Evolutionary conservation across 257 asterid genomes (phyloP), one percentile per base, ranked within the genome.

Genomic region (Voacanga thouarsii): DNA sequence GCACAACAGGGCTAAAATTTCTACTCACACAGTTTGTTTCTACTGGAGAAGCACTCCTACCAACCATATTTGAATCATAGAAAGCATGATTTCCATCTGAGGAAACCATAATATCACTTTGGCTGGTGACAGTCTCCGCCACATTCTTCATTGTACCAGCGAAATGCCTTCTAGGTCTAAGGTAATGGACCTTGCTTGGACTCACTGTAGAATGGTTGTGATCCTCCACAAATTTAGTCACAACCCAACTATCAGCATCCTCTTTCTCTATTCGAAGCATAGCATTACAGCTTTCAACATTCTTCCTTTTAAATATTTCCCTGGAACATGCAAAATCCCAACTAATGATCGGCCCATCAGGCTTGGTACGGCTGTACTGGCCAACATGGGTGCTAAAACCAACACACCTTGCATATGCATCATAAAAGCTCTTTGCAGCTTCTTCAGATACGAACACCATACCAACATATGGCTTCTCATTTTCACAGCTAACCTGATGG

Each of bases 371-470:
- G 76, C 63, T 84, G 77, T 84, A 88, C 79, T 87, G 87, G 68
- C 93, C 91, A 80, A 86, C 94, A 76, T 81, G 90, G 28, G 89
- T 85, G 87, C 88, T 83, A 68, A 93, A 93, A 64, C 97, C 97
- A 66, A 81, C 81, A 81, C 75, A 84, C 82, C 85, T 86, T 55
- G 97, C 97, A 81, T 91, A 91, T 39, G 86, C 84, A 72, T 91
- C 94, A 69, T 89, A 93, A 61, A 86, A 87, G 39, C 83, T 87
- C 89, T 86, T 91, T 53, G 94, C 92, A 76, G 92, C 86, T 86
- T 89, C 94, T 84, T 89, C 94, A 75, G 97, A 87, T 75, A 83
- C 86, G 78, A 93, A 93, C 82, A 86, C 92, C 96, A 93, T 85
- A 64, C 96, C 96, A 66, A 89, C 85, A 80, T 81, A 85, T 2